Conservation (phyloP, 1,284 basidiomycete species). For the Apiotrichum domesticum region DNA sequence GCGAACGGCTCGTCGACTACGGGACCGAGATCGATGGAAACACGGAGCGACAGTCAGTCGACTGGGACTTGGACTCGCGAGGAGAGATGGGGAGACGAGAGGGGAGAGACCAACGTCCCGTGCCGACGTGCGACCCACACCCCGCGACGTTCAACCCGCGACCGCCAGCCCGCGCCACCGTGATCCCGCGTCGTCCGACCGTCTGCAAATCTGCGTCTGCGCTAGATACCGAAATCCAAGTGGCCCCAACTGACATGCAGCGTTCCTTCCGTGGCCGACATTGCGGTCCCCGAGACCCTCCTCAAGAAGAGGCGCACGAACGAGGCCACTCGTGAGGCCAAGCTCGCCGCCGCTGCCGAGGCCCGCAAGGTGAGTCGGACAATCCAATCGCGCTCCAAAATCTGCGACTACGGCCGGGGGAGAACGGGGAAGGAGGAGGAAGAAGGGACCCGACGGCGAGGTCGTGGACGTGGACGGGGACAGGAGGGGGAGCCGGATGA, state of each 20-base stretch:
- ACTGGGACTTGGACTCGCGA: too few relatives aligned
- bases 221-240: too few relatives aligned
- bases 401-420: neutral
- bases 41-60: too few relatives aligned
- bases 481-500: conserved; percentile 52
- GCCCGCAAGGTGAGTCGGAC: conserved; percentile 79
- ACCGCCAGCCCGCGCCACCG: too few relatives aligned
- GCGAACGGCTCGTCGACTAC: too few relatives aligned
- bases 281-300: conserved; percentile 74
- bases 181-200: too few relatives aligned
- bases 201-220: too few relatives aligned
- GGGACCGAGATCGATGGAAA: too few relatives aligned
- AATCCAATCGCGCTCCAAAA: neutral
- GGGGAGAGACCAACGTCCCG: too few relatives aligned
- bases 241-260: neutral
- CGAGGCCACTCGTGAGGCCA: conserved; percentile 95
- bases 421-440: neutral
- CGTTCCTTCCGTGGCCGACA: neutral
- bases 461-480: neutral
- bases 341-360: conserved; percentile 73
- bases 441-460: neutral
- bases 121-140: too few relatives aligned
- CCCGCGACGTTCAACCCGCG: too few relatives aligned
- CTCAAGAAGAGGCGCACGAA: conserved; percentile 99
- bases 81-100: too few relatives aligned